Evolutionary conservation across 225 moss, liverwort and hornwort genomes (phyloP), one percentile per base, ranked within the genome.

Genomic region (Polytrichum formosum): DNA sequence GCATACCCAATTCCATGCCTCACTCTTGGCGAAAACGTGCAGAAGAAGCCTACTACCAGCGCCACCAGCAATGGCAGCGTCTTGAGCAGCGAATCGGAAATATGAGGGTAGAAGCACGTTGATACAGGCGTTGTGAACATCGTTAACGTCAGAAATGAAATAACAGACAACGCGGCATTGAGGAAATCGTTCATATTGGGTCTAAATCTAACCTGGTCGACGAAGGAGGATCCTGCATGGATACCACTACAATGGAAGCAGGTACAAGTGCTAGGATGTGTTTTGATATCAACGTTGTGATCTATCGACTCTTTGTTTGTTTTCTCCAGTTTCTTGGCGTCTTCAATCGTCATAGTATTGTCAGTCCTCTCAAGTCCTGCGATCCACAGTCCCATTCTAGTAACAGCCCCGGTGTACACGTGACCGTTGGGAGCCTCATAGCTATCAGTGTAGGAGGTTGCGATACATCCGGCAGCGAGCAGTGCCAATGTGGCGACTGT

Each of bases 361-460:
- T 23, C 9, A 8, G 29, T 64, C 18, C 1, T 74, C 31, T 18
- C 31, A 9, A 61, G 46, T 37, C 81, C 73, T 5, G 82, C 88
- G 56, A 81, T 80, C 78, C 74, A 86, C 4, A 95, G 72, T 2
- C 92, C 91, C 0, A 59, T 8, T 1, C 6, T 0, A 1, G 89
- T 91, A 20, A 90, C 33, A 54, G 91, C 26, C 0, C 95, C 95
- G 67, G 74, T 83, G 73, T 83, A 76, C 30, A 88, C 80, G 8
- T 31, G 72, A 64, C 92, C 89, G 63, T 70, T 67, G 1, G 26
- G 9, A 0, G 71, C 75, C 0, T 66, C 77, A 75, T 77, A 76
- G 67, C 87, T 86, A 78, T 95, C 91, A 0, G 86, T 91, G 77
- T 86, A 91, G 63, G 80, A 33, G 68, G 87, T 79, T 65, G 66